phyloP scores from a whole-genome alignment of 2,329 filamentous ascomycete species.

The Arthrinium puccinioides region DNA sequence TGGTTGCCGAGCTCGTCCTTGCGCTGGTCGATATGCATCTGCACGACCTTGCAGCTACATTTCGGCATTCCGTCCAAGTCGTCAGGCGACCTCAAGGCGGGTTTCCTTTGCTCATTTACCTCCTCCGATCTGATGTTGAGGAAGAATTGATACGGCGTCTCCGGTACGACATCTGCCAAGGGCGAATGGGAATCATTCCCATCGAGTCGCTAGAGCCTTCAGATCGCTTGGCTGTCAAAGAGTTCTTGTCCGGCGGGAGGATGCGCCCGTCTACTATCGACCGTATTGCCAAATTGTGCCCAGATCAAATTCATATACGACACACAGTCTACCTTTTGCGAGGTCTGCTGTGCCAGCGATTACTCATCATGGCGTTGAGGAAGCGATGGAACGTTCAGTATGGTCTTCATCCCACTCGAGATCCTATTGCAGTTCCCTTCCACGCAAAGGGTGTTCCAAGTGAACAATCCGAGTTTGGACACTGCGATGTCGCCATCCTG shows the following conservation, averaged over 20 bases:
- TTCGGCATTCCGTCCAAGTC: slow-evolving; percentile 39
- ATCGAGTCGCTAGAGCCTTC: slow-evolving; percentile 20
- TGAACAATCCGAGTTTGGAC: slow-evolving; percentile 57
- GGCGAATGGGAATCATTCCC: slow-evolving; percentile 21
- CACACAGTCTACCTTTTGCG: slow-evolving; percentile 47
- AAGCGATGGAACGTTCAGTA: slow-evolving; percentile 65
- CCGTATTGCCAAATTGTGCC: slow-evolving; percentile 19
- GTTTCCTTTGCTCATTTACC: slow-evolving; percentile 50
- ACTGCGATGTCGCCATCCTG: slow-evolving; percentile 35
- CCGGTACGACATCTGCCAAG: slow-evolving; percentile 30
- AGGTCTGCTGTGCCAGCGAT: slow-evolving; percentile 53
- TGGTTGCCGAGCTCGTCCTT: slow-evolving; percentile 31
- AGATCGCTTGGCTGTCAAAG: slow-evolving; percentile 18
- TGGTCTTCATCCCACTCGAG: slow-evolving; percentile 44
- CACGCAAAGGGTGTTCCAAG: slow-evolving; percentile 58
- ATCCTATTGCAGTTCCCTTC: slow-evolving; percentile 60
- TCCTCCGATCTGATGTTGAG: slow-evolving; percentile 42
- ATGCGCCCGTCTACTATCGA: slow-evolving; percentile 14
- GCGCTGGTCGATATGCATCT: slow-evolving; percentile 31
- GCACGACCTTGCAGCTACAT: slow-evolving; percentile 25
- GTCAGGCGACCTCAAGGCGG: slow-evolving; percentile 26
- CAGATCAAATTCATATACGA: slow-evolving; percentile 22
- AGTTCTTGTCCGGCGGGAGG: slow-evolving; percentile 19
- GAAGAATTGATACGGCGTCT: slow-evolving; percentile 33
- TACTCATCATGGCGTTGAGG: slow-evolving; percentile 51